phyloP scores from a whole-genome alignment of 352 stramenopile species.

The Pythium angustatum region DNA sequence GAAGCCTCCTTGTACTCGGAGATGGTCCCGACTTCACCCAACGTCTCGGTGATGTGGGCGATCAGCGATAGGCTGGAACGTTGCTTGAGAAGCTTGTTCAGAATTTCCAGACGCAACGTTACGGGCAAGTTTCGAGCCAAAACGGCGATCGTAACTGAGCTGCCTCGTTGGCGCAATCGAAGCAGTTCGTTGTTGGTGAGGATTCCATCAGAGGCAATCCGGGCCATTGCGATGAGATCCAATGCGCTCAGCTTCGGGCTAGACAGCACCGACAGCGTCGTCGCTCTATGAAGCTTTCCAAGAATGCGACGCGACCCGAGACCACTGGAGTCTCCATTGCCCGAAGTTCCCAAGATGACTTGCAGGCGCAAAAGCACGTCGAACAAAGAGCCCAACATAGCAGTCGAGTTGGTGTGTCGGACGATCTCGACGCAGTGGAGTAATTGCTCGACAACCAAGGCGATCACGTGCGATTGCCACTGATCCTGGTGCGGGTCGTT shows the following conservation, averaged over 20 bases:
- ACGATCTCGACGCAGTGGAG: constrained; percentile 5
- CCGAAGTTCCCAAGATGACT: neutral
- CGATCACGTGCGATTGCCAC: neutral
- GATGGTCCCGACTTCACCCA: constrained; percentile 5
- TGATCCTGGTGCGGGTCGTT: neutral
- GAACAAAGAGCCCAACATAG: neutral
- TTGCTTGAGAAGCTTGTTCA: neutral
- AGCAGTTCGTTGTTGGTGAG: neutral
- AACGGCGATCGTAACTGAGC: constrained; percentile 1
- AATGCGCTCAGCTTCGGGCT: constrained; percentile 10
- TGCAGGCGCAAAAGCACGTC: constrained; percentile 11
- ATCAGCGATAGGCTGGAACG: neutral
- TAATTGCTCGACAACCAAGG: constrained; percentile 19
- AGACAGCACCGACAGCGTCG: neutral
- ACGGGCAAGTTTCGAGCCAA: constrained; percentile 1
- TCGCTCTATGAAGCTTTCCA: constrained; percentile 6
- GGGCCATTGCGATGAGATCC: constrained; percentile 1
- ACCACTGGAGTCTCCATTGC: neutral
- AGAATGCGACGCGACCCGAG: constrained; percentile 4
- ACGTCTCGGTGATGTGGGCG: constrained; percentile 2
- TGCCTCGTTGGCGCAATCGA: constrained; percentile 4
- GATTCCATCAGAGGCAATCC: neutral
- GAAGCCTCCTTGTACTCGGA: neutral
- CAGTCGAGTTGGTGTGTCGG: neutral
- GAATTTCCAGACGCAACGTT: constrained; percentile 11